A percentile compares a stretch with the other conserved stretches of the same genome.
phyloP scores from a whole-genome alignment of 495 filamentous ascomycete genomes.

The Penicillium paxilli region DNA sequence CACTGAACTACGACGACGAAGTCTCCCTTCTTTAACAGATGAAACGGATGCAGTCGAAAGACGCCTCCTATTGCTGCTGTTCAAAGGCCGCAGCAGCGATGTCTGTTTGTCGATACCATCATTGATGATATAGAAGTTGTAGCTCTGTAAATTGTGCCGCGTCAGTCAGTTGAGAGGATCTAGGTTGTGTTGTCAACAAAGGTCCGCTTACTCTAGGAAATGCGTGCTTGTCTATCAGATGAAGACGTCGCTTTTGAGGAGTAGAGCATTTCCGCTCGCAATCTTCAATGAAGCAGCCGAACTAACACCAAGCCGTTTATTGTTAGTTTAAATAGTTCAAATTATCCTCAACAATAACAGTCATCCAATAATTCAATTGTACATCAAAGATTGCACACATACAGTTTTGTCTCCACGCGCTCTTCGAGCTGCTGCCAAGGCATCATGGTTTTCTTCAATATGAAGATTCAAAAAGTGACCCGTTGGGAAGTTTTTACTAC shows the following conservation, averaged over 20 bases:
- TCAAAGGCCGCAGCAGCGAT: constrained; percentile 64
- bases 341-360: too few species aligned
- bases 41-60: constrained; percentile 47
- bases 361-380: neutral
- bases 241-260: constrained; percentile 78
- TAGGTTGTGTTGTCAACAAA: too few species aligned
- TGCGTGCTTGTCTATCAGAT: constrained; percentile 91
- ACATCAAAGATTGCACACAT: constrained; percentile 28
- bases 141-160: constrained; percentile 53
- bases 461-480: constrained; percentile 74
- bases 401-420: constrained; percentile 87
- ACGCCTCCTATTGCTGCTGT: constrained; percentile 44
- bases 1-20: constrained; percentile 38
- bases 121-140: constrained; percentile 86
- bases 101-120: constrained; percentile 82
- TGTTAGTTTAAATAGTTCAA: too few species aligned
- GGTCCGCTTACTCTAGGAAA: constrained; percentile 78
- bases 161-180: too few species aligned
- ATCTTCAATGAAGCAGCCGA: constrained; percentile 82
- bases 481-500: constrained; percentile 75
- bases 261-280: constrained; percentile 86
- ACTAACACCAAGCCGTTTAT: too few species aligned
- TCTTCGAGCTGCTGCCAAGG: constrained; percentile 65
- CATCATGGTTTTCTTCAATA: constrained; percentile 91
- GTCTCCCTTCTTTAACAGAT: constrained; percentile 37